Conservation (phyloP, 2,329 filamentous ascomycete genomes). For the Rasamsonia emersonii region DNA sequence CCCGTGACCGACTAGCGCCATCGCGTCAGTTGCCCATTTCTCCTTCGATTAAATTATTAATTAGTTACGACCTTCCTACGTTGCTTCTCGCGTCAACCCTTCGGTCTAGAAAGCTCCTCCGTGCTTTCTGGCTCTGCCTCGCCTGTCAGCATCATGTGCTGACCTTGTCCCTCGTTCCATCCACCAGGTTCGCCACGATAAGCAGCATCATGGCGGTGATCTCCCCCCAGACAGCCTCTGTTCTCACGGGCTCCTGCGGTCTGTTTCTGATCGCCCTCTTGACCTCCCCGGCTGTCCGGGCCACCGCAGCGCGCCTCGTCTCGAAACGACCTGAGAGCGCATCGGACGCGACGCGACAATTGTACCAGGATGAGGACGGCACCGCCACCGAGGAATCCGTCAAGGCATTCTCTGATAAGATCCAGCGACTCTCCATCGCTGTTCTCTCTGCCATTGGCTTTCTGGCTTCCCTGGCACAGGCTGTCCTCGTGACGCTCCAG, state of each 20-base stretch:
- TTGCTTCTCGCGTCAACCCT: too few species aligned
- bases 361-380: slow-evolving; percentile 64
- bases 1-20: too few species aligned
- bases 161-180: too few species aligned
- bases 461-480: slow-evolving; percentile 47
- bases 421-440: slow-evolving; percentile 48
- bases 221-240: slow-evolving; percentile 11
- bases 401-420: slow-evolving; percentile 52
- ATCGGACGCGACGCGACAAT: slow-evolving; percentile 22
- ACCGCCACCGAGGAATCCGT: slow-evolving; percentile 56
- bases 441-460: slow-evolving; percentile 48
- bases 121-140: too few species aligned
- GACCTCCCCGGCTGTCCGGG: slow-evolving; percentile 17
- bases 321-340: slow-evolving; percentile 12
- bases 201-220: not conserved
- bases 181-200: too few species aligned
- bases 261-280: slow-evolving; percentile 14
- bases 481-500: slow-evolving; percentile 44
- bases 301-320: slow-evolving; percentile 12
- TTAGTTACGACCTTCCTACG: too few species aligned
- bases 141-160: too few species aligned
- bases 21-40: too few species aligned
- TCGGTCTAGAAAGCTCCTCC: too few species aligned
- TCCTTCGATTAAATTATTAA: too few species aligned
- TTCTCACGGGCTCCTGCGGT: slow-evolving; percentile 15